Conservation (phyloP, 75 land plant genomes). For the Cryptomeria japonica region DNA sequence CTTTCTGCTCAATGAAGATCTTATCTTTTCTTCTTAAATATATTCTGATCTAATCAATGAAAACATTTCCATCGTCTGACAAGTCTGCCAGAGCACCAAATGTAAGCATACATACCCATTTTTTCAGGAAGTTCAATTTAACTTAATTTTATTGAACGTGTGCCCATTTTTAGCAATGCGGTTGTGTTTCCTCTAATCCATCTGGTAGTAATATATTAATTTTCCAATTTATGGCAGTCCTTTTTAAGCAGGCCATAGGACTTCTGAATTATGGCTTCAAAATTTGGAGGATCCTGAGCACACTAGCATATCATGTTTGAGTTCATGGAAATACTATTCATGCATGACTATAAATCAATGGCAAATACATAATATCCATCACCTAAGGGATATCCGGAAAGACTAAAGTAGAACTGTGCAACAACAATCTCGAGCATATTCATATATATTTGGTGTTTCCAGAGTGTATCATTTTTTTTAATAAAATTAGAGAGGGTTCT, state of each 20-base stretch:
- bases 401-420: too few species aligned
- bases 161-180: background rate
- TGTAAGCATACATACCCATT: background rate
- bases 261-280: background rate
- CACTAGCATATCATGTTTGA: background rate
- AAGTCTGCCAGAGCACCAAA: background rate
- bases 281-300: background rate
- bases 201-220: background rate
- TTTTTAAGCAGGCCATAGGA: background rate
- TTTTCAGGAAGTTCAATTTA: too few species aligned
- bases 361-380: too few species aligned
- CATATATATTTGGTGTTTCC: too few species aligned
- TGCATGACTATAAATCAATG: too few species aligned
- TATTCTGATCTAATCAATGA: background rate
- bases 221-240: background rate
- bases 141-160: too few species aligned
- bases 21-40: background rate
- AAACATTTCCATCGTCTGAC: background rate
- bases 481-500: too few species aligned
- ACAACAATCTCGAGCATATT: too few species aligned
- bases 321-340: background rate
- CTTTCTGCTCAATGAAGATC: background rate
- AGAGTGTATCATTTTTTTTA: too few species aligned
- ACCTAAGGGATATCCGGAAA: too few species aligned
- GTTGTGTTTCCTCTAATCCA: background rate